Conservation (phyloP, 106 monocot genomes). For the Triglochin maritima region DNA sequence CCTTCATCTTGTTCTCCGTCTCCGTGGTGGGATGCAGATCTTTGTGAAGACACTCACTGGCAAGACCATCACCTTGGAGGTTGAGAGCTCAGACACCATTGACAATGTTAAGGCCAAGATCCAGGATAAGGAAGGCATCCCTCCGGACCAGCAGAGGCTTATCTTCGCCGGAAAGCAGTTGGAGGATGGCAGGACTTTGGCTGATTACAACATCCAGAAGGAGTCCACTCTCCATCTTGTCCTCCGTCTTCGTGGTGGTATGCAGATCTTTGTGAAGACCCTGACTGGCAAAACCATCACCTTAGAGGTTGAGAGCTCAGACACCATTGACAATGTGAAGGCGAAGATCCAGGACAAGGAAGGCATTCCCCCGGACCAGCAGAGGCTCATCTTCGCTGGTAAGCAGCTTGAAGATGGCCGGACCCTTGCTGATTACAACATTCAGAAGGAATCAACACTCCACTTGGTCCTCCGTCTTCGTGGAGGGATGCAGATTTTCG, state of each 20-base stretch:
- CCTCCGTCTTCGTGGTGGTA: slow-evolving; percentile 3
- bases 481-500: slow-evolving; percentile 19
- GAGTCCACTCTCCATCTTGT: slow-evolving; percentile 2
- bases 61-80: neutral
- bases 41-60: neutral
- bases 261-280: slow-evolving; percentile 22
- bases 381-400: slow-evolving; percentile 33
- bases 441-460: slow-evolving; percentile 7
- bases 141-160: neutral
- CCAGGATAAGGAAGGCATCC: slow-evolving; percentile 4
- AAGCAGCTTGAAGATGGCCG: slow-evolving; percentile 32
- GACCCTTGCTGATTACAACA: slow-evolving; percentile 6
- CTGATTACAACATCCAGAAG: slow-evolving; percentile 1
- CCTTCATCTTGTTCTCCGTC: neutral
- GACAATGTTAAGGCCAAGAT: slow-evolving; percentile 6
- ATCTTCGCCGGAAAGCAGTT: neutral
- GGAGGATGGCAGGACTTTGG: neutral
- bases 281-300: slow-evolving; percentile 17
- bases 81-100: slow-evolving; percentile 2
- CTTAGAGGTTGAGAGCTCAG: slow-evolving; percentile 3
- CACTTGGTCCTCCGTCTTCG: slow-evolving; percentile 7
- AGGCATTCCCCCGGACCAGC: slow-evolving; percentile 4
- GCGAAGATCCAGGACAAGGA: slow-evolving; percentile 4
- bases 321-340: slow-evolving; percentile 3
- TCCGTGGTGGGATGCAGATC: slow-evolving; percentile 4